These are phyloP conservation scores for Alloteropsis angusta DNA, from an alignment of 202 grass and related monocot genomes.

Conservation along the genomic window DNA sequence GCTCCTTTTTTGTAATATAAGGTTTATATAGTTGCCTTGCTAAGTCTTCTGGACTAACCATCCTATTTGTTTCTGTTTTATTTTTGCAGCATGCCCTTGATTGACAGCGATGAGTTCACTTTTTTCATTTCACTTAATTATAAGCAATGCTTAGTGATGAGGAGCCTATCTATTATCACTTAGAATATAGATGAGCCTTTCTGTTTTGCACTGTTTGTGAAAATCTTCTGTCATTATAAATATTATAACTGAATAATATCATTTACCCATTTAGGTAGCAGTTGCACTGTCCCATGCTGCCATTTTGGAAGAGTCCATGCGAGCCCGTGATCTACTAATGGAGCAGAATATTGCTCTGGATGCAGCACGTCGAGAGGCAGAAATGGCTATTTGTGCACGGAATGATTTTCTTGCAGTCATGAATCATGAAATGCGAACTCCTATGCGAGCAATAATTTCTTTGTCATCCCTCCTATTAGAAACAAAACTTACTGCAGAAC, in stretches of 20 bases:
- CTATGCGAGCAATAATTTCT: slow-evolving; percentile 70
- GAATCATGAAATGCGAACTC: slow-evolving; percentile 93
- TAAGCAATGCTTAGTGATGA: neutral
- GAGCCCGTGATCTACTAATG: slow-evolving; percentile 68
- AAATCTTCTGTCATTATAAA: slow-evolving; percentile 2
- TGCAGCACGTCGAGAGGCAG: slow-evolving; percentile 59
- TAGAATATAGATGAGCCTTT: slow-evolving; percentile 2
- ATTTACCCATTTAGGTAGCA: slow-evolving; percentile 54
- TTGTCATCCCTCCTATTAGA: slow-evolving; percentile 78
- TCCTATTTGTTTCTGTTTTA: neutral
- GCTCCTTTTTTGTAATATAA: neutral
- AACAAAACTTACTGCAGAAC: slow-evolving; percentile 69
- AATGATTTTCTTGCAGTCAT: slow-evolving; percentile 92
- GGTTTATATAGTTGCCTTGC: neutral
- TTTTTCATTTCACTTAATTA: neutral
- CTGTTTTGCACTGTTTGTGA: neutral
- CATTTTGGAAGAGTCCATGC: slow-evolving; percentile 86
- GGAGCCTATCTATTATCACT: neutral
- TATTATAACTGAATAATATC: neutral
- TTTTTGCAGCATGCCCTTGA: neutral
- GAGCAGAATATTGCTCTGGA: slow-evolving; percentile 93
- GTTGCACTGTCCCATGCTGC: slow-evolving; percentile 86
- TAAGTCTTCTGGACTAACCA: neutral
- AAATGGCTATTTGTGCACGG: slow-evolving; percentile 86
- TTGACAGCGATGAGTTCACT: neutral